These are phyloP conservation scores for Venturia oleaginea DNA, from an alignment of 2,329 filamentous ascomycete species.

Conservation along the genomic window DNA sequence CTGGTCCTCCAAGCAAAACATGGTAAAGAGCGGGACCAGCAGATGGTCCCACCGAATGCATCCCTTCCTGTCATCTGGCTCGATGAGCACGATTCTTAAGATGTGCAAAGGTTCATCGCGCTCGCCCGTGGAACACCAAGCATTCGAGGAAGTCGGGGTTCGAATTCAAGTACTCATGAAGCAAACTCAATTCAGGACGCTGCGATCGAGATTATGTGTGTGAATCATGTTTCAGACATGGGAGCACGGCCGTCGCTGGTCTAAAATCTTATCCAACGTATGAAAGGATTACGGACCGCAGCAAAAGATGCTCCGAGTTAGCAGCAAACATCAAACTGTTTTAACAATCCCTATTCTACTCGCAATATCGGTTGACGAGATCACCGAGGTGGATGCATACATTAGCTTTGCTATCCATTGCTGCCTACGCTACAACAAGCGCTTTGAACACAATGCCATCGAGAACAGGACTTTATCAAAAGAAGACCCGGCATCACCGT, in stretches of 20 bases:
- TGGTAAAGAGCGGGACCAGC: constrained; percentile 29
- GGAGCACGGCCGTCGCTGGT: constrained; percentile 48
- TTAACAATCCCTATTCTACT: too few species aligned
- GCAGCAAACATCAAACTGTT: neutral
- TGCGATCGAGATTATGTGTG: constrained; percentile 46
- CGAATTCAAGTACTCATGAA: constrained; percentile 37
- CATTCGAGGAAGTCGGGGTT: constrained; percentile 32
- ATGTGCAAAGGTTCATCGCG: constrained; percentile 48
- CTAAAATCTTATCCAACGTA: constrained; percentile 56
- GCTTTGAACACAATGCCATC: too few species aligned
- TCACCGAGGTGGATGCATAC: too few species aligned
- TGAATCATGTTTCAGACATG: constrained; percentile 35
- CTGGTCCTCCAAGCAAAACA: constrained; percentile 34
- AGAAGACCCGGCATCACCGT: neutral
- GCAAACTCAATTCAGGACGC: constrained; percentile 51
- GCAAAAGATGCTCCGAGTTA: constrained; percentile 20
- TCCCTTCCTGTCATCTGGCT: constrained; percentile 37
- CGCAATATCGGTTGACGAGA: too few species aligned
- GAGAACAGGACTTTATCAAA: too few species aligned
- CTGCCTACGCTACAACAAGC: too few species aligned
- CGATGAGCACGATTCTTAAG: constrained; percentile 46
- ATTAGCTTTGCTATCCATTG: neutral
- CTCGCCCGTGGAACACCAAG: constrained; percentile 47
- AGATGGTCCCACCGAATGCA: constrained; percentile 19
- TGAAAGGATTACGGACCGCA: constrained; percentile 50